Conservation (phyloP, 345 rosid species). For the Boechera retrofracta region DNA sequence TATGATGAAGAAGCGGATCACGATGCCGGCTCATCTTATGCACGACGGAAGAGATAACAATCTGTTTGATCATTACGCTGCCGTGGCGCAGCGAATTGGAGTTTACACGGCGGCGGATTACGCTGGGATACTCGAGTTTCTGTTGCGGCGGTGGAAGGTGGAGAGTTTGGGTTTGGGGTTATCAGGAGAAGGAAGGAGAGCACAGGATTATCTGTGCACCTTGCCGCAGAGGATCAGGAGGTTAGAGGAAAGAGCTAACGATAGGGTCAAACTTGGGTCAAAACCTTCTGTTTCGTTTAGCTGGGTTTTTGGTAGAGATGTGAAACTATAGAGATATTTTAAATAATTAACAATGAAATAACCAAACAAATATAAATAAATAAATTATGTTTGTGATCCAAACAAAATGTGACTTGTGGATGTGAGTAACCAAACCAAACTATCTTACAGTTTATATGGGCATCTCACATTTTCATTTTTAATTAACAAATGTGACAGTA, state of each 20-base stretch:
- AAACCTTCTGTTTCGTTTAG: constrained; percentile 52
- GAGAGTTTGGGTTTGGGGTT: constrained; percentile 50
- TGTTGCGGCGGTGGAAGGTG: constrained; percentile 58
- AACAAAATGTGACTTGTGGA: neutral
- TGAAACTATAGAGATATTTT: constrained; percentile 25
- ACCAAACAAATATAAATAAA: constrained; percentile 21
- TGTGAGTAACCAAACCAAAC: neutral
- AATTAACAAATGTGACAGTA: neutral
- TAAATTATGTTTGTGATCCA: constrained; percentile 11
- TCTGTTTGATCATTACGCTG: constrained; percentile 56
- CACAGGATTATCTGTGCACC: constrained; percentile 55
- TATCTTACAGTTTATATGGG: neutral
- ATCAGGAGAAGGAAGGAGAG: constrained; percentile 53
- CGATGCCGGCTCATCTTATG: constrained; percentile 68
- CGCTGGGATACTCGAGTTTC: constrained; percentile 56
- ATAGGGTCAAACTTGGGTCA: constrained; percentile 41
- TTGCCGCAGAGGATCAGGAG: constrained; percentile 54
- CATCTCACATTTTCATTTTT: neutral
- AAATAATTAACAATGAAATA: neutral
- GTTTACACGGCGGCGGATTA: constrained; percentile 63
- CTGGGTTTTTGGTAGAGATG: constrained; percentile 55
- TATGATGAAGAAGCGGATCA: constrained; percentile 64
- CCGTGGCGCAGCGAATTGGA: constrained; percentile 58
- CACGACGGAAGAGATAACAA: constrained; percentile 54
- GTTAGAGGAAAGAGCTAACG: constrained; percentile 58